phyloP scores from a whole-genome alignment of 371 early-diverging fungal species.

The Mucor circinelloides region DNA sequence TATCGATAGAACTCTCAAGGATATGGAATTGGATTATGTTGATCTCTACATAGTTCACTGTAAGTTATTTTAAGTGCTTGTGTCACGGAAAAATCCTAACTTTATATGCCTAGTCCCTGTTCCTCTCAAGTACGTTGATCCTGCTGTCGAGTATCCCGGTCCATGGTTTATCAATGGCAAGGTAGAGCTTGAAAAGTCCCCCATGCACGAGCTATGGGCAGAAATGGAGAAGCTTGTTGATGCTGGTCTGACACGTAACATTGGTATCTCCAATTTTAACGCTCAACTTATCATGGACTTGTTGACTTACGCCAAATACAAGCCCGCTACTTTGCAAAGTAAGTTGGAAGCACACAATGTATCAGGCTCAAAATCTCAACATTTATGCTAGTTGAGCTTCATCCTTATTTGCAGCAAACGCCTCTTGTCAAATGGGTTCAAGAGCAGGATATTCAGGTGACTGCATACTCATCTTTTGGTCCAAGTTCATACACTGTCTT shows the following conservation, averaged over 20 bases:
- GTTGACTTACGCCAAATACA: constrained; percentile 35
- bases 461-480: constrained; percentile 64
- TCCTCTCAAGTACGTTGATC: constrained; percentile 32
- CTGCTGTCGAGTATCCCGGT: constrained; percentile 37
- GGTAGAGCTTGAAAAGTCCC: constrained; percentile 33
- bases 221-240: constrained; percentile 42
- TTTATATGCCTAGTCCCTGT: constrained; percentile 18
- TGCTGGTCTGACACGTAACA: constrained; percentile 39
- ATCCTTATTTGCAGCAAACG: constrained; percentile 67
- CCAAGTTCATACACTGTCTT: constrained; percentile 50
- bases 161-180: constrained; percentile 17
- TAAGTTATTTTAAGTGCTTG: constrained; percentile 11
- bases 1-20: constrained; percentile 50
- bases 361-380: background rate
- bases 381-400: constrained; percentile 48
- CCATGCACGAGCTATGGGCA: constrained; percentile 38
- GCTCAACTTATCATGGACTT: constrained; percentile 38
- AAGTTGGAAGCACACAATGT: background rate
- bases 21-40: constrained; percentile 63
- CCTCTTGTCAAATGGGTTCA: constrained; percentile 43
- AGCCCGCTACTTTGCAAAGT: constrained; percentile 32
- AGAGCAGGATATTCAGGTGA: constrained; percentile 44
- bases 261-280: constrained; percentile 66
- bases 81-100: background rate
- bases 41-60: constrained; percentile 67